Evolutionary conservation across 768 basidiomycete species (phyloP).

Genomic region (Mycena alexandri): DNA sequence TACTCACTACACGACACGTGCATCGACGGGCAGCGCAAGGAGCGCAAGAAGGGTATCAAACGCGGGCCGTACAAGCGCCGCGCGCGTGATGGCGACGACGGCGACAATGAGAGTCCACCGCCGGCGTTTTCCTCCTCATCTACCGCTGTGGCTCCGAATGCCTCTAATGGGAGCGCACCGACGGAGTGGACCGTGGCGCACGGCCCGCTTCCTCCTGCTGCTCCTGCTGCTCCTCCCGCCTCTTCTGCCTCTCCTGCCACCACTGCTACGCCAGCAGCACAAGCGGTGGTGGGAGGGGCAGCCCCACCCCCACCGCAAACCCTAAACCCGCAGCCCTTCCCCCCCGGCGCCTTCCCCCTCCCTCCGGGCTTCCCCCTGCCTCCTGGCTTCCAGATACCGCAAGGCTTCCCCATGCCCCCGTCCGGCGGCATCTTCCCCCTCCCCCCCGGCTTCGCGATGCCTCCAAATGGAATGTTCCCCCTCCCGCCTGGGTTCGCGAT

Average conservation of each 20-base stretch:
- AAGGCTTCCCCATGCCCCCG: background rate
- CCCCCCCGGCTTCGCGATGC: too few species aligned
- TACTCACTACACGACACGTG: constrained; percentile 86
- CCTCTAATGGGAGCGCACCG: background rate
- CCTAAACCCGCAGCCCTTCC: constrained; percentile 11
- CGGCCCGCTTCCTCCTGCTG: background rate
- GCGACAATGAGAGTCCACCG: constrained; percentile 27
- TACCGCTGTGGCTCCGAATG: too few species aligned
- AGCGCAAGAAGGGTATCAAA: constrained; percentile 92
- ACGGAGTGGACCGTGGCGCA: constrained; percentile 19
- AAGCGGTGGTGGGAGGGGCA: background rate
- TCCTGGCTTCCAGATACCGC: too few species aligned
- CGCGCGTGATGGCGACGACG: constrained; percentile 48
- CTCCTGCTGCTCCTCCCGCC: background rate
- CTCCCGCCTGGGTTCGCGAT: too few species aligned
- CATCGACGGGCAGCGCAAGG: constrained; percentile 92
- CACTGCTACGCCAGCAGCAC: background rate
- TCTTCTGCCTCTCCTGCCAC: background rate
- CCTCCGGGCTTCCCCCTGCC: too few species aligned
- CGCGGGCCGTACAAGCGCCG: constrained; percentile 87
- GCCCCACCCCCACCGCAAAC: background rate
- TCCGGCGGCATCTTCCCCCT: constrained; percentile 23
- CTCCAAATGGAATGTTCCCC: too few species aligned
- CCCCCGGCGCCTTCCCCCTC: constrained; percentile 12
- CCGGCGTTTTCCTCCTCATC: background rate